Evolutionary conservation across 2,329 filamentous ascomycete genomes (phyloP).

Genomic region (Elsinoe necatrix): DNA sequence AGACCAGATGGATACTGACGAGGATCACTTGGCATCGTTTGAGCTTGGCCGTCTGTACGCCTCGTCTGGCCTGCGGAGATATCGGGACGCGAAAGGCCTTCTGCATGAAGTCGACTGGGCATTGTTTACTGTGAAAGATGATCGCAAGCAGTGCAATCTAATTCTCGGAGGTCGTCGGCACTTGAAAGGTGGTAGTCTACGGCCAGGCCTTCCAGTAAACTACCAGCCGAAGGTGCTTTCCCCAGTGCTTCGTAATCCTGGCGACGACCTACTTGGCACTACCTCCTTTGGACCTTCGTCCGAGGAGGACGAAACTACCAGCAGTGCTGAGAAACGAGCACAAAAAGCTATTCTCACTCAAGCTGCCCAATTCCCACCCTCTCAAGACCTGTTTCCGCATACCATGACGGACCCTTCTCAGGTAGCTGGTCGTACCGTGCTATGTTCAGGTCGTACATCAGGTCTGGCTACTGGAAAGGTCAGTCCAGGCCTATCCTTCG

Average conservation of each 20-base stretch:
- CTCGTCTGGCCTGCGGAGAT: conserved; percentile 77
- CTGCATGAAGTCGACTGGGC: conserved; percentile 95
- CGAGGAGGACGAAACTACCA: neutral
- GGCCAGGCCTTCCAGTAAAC: neutral
- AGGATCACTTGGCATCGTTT: conserved; percentile 73
- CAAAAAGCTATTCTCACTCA: conserved; percentile 1
- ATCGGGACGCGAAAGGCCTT: conserved; percentile 35
- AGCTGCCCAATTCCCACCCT: conserved; percentile 25
- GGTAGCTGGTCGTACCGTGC: conserved; percentile 68
- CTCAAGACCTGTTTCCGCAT: conserved; percentile 32
- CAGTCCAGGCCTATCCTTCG: conserved; percentile 65
- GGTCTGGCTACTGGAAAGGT: conserved; percentile 75
- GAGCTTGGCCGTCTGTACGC: conserved; percentile 78
- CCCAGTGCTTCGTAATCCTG: conserved; percentile 23
- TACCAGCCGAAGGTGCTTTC: conserved; percentile 29
- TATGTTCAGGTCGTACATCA: conserved; percentile 80
- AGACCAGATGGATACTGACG: conserved; percentile 62
- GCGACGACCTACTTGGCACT: conserved; percentile 1
- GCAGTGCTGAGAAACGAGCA: neutral
- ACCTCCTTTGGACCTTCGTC: conserved; percentile 6
- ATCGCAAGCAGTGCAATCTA: conserved; percentile 63
- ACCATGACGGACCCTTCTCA: conserved; percentile 49
- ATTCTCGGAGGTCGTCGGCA: conserved; percentile 46
- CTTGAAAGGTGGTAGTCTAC: neutral
- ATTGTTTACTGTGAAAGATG: conserved; percentile 62